Evolutionary conservation across 176 grass and related monocot genomes (phyloP), one percentile per base, ranked within the genome.

Genomic region (Rhynchospora breviuscula): DNA sequence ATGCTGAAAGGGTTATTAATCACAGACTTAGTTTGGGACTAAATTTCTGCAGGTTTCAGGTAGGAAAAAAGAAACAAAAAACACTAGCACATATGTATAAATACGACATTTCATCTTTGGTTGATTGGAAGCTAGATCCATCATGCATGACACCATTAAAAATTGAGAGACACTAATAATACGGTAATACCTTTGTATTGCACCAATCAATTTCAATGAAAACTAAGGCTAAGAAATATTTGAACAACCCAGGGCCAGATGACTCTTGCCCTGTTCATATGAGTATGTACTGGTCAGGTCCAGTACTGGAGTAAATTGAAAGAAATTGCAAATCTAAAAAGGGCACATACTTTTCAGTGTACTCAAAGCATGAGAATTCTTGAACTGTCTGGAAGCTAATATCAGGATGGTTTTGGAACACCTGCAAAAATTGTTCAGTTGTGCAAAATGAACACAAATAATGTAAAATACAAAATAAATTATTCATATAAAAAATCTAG

Each of bases 351-450:
- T 84, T 93, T 91, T 86, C 91, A 89, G 59, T 81, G 87, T 95
- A 98, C 58, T 76, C 33, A 84, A 98, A 95, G 85, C 95, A 98
- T 13, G 52, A 0, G 76, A 88, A 95, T 33, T 95, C 89, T 89
- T 95, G 76, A 86, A 67, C 7, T 62, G 35, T 91, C n/a, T 13
- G 81, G 21, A 91, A 64, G 63, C 17, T 51, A 46, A 95, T 47
- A 85, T 89, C 85, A 83, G 59, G 80, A 74, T 88, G 62, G 9
- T 91, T 86, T 67, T 87, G 21, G 70, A 98, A 90, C 64, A 98
- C 88, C 95, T 98, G 84, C 78, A 92, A 67, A 81, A 18, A 33
- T 33, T 57, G 31, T 33, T 57, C 6, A 2, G 51, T 31, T 31
- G 7, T 29, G 51, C 1, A 78, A 78, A 8, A 65, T 63, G 33